Percentiles rank a stretch among this genome's conserved stretches.
These are phyloP conservation scores for Furcasterigmium furcatum DNA, from an alignment of 2,329 filamentous ascomycete genomes.

Conservation along the genomic window DNA sequence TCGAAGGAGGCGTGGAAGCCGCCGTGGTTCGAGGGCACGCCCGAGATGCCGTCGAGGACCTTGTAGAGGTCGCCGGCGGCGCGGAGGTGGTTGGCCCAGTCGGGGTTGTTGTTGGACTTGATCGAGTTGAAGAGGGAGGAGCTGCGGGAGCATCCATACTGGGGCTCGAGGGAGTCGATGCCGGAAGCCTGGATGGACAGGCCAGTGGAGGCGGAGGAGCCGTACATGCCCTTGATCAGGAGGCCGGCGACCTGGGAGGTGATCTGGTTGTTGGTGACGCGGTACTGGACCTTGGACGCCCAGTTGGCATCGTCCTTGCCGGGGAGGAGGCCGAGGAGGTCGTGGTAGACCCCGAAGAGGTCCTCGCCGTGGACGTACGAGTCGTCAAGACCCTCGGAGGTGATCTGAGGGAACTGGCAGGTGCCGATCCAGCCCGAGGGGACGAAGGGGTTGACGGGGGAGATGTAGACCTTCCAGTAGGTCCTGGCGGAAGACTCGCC, in stretches of 20 bases:
- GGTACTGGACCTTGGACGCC: slow-evolving; percentile 51
- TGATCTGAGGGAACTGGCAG: slow-evolving; percentile 82
- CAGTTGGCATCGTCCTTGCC: slow-evolving; percentile 34
- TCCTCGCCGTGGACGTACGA: slow-evolving; percentile 75
- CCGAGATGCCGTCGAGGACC: slow-evolving; percentile 65
- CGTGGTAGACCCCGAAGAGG: slow-evolving; percentile 72
- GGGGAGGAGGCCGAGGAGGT: slow-evolving; percentile 66
- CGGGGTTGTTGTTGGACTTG: slow-evolving; percentile 34
- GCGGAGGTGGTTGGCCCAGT: slow-evolving; percentile 64
- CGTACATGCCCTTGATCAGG: slow-evolving; percentile 69
- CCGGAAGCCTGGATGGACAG: slow-evolving; percentile 41
- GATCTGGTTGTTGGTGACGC: slow-evolving; percentile 80
- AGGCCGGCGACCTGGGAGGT: slow-evolving; percentile 78
- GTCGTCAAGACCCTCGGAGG: slow-evolving; percentile 66
- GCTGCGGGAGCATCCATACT: slow-evolving; percentile 62
- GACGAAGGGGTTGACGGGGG: slow-evolving; percentile 62
- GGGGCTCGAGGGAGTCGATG: slow-evolving; percentile 72
- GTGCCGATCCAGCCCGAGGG: slow-evolving; percentile 66
- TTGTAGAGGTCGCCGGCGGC: slow-evolving; percentile 51
- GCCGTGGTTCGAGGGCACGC: slow-evolving; percentile 49
- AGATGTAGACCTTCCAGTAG: slow-evolving; percentile 65
- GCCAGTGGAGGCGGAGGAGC: slow-evolving; percentile 32
- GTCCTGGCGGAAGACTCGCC: slow-evolving; percentile 44
- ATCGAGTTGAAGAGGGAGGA: slow-evolving; percentile 37
- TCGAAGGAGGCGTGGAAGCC: slow-evolving; percentile 73